Percentiles rank a stretch among this genome's conserved stretches.
phyloP scores from a whole-genome alignment of 345 rosid species.

The Eucalyptus curtisii region DNA sequence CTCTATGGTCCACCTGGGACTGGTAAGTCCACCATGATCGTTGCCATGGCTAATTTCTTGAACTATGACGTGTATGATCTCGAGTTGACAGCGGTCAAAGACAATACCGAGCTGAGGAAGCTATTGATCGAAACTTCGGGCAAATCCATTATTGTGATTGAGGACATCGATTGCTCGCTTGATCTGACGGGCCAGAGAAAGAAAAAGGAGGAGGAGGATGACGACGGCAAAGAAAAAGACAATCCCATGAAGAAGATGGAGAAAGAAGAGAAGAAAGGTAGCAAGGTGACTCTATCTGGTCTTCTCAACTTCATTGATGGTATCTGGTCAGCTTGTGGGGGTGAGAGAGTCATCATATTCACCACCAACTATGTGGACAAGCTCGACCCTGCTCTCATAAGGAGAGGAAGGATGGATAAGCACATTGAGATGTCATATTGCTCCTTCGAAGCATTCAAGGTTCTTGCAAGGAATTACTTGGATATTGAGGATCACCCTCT shows the following conservation, averaged over 20 bases:
- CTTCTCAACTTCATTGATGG: slow-evolving; percentile 7
- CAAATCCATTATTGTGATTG: slow-evolving; percentile 11
- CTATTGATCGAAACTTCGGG: slow-evolving; percentile 3
- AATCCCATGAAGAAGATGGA: background rate
- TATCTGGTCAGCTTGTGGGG: slow-evolving; percentile 12
- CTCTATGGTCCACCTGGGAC: slow-evolving; percentile 9
- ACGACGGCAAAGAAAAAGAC: background rate
- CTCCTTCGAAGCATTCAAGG: background rate
- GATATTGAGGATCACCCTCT: background rate
- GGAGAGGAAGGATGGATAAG: slow-evolving; percentile 15
- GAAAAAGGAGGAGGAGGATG: background rate
- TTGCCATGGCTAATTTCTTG: slow-evolving; percentile 7
- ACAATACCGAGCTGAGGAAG: slow-evolving; percentile 5
- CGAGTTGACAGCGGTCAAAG: slow-evolving; percentile 6
- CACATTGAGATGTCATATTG: slow-evolving; percentile 7
- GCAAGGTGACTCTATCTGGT: slow-evolving; percentile 12
- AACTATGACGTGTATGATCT: slow-evolving; percentile 1
- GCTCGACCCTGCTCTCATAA: slow-evolving; percentile 9
- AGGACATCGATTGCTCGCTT: slow-evolving; percentile 12
- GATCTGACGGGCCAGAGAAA: slow-evolving; percentile 6
- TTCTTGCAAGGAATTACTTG: background rate
- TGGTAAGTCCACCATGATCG: slow-evolving; percentile 15
- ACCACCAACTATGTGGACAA: slow-evolving; percentile 7
- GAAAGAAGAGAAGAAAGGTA: background rate
- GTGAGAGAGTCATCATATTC: slow-evolving; percentile 5